Conservation (phyloP, 1,284 basidiomycete species). For the Pseudozyma tsukubaensis region DNA sequence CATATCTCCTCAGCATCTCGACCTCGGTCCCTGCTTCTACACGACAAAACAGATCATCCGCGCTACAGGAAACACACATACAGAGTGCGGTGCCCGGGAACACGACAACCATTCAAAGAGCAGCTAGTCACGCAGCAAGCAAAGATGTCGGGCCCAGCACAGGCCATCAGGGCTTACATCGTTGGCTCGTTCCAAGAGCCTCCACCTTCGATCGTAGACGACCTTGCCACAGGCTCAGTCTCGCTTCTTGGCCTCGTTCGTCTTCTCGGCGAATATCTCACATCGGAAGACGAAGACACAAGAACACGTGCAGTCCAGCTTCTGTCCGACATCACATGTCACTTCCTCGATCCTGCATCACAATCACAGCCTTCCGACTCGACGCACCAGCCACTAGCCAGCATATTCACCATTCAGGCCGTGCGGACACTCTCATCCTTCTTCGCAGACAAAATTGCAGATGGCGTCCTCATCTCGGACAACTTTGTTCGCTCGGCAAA, state of each 20-base stretch:
- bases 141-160: slow-evolving; percentile 43
- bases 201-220: slow-evolving; percentile 53
- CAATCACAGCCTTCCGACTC: neutral
- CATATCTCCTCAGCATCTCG: neutral
- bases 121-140: neutral
- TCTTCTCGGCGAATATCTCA: slow-evolving; percentile 85
- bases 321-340: slow-evolving; percentile 45
- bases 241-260: slow-evolving; percentile 83
- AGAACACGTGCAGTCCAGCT: slow-evolving; percentile 79
- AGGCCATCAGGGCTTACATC: slow-evolving; percentile 52
- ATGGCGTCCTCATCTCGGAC: slow-evolving; percentile 73
- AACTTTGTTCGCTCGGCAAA: slow-evolving; percentile 46
- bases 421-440: slow-evolving; percentile 80
- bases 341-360: slow-evolving; percentile 35
- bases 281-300: slow-evolving; percentile 81
- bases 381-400: slow-evolving; percentile 72
- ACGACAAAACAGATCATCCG: no score
- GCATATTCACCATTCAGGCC: slow-evolving; percentile 82
- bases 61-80: no score
- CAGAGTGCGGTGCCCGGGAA: no score
- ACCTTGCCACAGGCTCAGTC: slow-evolving; percentile 25
- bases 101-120: no score
- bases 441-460: slow-evolving; percentile 86
- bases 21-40: neutral
- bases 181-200: slow-evolving; percentile 48